phyloP scores from a whole-genome alignment of 306 rosid species.

The Lablab purpureus region DNA sequence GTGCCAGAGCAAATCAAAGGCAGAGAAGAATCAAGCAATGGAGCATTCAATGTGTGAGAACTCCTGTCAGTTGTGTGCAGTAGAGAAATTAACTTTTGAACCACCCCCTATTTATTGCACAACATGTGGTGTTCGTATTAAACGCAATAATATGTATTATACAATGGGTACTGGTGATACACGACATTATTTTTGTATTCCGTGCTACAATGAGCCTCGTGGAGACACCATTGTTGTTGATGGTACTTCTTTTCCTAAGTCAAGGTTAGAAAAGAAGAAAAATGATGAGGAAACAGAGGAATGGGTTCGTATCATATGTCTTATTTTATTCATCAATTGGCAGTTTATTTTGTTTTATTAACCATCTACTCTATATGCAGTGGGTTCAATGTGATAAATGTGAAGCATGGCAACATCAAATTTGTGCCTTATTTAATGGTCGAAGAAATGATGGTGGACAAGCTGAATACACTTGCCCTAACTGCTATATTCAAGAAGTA shows the following conservation, averaged over 20 bases:
- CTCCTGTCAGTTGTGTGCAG: constrained; percentile 98
- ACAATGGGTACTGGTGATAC: constrained; percentile 94
- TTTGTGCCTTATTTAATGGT: constrained; percentile 96
- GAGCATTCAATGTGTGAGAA: constrained; percentile 98
- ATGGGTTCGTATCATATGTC: constrained; percentile 65
- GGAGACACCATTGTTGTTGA: constrained; percentile 85
- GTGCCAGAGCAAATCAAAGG: constrained; percentile 93
- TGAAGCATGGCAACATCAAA: constrained; percentile 99
- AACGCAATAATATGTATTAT: constrained; percentile 91
- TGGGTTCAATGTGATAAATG: constrained; percentile 99
- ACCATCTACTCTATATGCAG: constrained; percentile 52
- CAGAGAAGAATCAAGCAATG: constrained; percentile 97
- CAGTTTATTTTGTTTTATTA: constrained; percentile 45
- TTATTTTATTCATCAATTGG: constrained; percentile 31
- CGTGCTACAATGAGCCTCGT: constrained; percentile 95
- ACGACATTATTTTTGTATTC: constrained; percentile 90
- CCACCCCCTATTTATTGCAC: constrained; percentile 96
- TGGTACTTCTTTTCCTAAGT: constrained; percentile 80
- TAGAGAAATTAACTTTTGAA: constrained; percentile 95
- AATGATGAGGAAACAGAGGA: constrained; percentile 99
- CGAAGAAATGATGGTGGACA: constrained; percentile 97
- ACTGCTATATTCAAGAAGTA: constrained; percentile 86
- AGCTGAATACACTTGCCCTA: constrained; percentile 97
- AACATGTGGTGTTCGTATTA: constrained; percentile 92
- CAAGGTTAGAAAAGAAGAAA: constrained; percentile 91